Percentiles rank a stretch among this genome's conserved stretches.
These are phyloP conservation scores for Saprolegnia diclina DNA, from an alignment of 352 stramenopile genomes.

Conservation along the genomic window DNA sequence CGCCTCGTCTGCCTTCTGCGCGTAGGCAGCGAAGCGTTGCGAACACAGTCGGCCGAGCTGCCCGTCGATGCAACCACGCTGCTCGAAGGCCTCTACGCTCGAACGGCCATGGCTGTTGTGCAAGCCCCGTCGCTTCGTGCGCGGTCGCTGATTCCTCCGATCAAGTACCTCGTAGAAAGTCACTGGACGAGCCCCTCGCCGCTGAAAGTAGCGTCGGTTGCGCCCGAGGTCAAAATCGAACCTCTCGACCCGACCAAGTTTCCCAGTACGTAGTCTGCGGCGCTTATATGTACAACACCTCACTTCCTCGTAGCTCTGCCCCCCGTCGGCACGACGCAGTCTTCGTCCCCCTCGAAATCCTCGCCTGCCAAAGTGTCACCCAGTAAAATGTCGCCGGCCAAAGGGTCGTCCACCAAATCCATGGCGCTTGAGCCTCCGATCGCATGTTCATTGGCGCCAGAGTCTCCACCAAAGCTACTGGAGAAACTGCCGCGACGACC, in stretches of 20 bases:
- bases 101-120: conserved; percentile 61
- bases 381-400: too few species aligned
- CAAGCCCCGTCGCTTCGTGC: conserved; percentile 35
- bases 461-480: not conserved
- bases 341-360: not conserved
- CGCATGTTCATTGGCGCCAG: too few species aligned
- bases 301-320: not conserved
- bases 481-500: not conserved
- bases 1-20: conserved; percentile 42
- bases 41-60: not conserved
- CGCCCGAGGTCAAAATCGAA: not conserved
- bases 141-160: not conserved
- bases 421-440: too few species aligned
- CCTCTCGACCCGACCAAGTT: not conserved
- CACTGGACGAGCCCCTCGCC: not conserved
- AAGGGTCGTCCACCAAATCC: too few species aligned
- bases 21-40: not conserved
- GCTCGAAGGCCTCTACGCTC: conserved; percentile 44
- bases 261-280: not conserved
- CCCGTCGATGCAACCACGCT: conserved; percentile 22
- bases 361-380: not conserved
- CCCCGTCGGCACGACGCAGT: not conserved
- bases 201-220: not conserved
- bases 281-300: not conserved
- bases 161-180: not conserved